phyloP scores from a whole-genome alignment of 2,329 filamentous ascomycete genomes.

The Septoria petroselini region DNA sequence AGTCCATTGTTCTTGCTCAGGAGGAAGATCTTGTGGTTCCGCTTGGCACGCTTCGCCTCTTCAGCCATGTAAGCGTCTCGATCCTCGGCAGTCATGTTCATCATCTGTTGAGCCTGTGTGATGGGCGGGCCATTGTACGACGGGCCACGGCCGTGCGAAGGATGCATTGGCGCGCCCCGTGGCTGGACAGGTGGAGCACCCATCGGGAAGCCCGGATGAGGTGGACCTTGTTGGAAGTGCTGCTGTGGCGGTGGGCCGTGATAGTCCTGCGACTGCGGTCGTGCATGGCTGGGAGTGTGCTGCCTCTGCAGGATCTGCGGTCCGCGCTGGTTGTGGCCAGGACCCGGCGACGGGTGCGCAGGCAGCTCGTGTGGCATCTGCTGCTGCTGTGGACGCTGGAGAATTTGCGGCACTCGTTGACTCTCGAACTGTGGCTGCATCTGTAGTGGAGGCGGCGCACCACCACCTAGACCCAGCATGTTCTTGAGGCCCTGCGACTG shows the following conservation, averaged over 20 bases:
- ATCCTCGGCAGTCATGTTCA: conserved; percentile 77
- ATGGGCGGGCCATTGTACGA: conserved; percentile 54
- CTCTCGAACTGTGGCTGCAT: conserved; percentile 36
- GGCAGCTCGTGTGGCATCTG: conserved; percentile 27
- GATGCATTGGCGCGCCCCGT: conserved; percentile 34
- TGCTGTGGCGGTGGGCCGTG: conserved; percentile 29
- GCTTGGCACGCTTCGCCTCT: conserved; percentile 90
- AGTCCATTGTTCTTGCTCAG: conserved; percentile 91
- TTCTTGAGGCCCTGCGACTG: conserved; percentile 37
- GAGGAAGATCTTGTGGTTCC: conserved; percentile 96
- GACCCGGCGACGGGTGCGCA: conserved; percentile 39
- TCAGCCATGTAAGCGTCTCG: conserved; percentile 80
- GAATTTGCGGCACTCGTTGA: conserved; percentile 44
- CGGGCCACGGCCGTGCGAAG: conserved; percentile 43
- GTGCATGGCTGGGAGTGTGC: conserved; percentile 26
- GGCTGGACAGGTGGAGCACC: conserved; percentile 36
- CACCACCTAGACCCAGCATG: conserved; percentile 35
- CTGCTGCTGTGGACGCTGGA: conserved; percentile 48
- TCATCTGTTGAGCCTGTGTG: conserved; percentile 68
- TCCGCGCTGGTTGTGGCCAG: conserved; percentile 42
- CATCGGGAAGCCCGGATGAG: conserved; percentile 24
- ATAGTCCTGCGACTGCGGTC: conserved; percentile 29
- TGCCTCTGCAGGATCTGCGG: conserved; percentile 43
- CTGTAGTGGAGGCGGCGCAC: conserved; percentile 23
- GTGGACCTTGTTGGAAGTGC: conserved; percentile 29